Base-by-base conservation (phyloP, 2,329 filamentous ascomycete genomes). In the Cordyceps fumosorosea region DNA sequence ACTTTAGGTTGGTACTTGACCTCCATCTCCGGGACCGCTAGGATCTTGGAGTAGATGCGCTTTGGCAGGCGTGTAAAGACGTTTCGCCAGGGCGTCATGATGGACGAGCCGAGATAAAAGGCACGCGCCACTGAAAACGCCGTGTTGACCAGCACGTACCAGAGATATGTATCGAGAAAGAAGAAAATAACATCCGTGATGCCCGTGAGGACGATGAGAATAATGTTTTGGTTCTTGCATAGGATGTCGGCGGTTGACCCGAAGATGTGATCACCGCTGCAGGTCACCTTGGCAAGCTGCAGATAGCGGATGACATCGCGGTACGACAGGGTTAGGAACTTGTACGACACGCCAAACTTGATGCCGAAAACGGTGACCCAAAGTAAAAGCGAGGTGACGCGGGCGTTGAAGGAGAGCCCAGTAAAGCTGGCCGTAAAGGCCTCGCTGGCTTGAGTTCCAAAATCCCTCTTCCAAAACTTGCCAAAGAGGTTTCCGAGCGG, bases 1-100 rank as follows among this genome's bases (percentile, higher is more conserved):
- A 99, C 95, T 81, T 99, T 99, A 0, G 95, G 95, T 79, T 99
- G 99, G 81, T 99, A 99, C 82, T 99, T 99, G 81, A 99, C 98
- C 77, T 99, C 95, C 95, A 99, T 99, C 73, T 99, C 95, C 1
- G 95, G 98, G 0, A 95, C 99, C 0, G 95, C 95, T 32, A 99
- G 81, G 50, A 99, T 85, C 82, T 99, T 99, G 34, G 95, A 99
- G 78, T 99, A 99, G 69, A 99, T 96, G 79, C 95, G 93, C 84
- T 99, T 99, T 0, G 95, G 95, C 48, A 99, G 84, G 52, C 95
- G 91, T 20, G 95, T 97, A 79, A 97, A 99, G 68, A 99, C 95
- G 75, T 99, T 99, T 74, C 95, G 88, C 95, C 95, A 99, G 0
- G 95, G 95, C 3, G 93, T 96, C 91, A 88, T 93, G 75, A 99